These are phyloP conservation scores for Cucurbita ficifolia DNA, from an alignment of 306 rosid species.

Conservation along the genomic window DNA sequence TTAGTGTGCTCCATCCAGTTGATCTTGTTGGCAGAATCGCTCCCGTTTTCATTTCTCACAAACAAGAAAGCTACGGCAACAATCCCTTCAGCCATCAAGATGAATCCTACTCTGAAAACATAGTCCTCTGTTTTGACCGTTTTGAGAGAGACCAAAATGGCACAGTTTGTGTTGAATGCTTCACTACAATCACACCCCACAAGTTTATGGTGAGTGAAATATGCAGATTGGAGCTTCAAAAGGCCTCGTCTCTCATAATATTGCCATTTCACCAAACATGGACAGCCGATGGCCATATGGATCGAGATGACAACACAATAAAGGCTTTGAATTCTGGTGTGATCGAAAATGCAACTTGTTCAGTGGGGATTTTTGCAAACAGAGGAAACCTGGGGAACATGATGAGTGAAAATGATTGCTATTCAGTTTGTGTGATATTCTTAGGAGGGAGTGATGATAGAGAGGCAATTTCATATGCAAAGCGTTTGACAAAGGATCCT, in stretches of 20 bases:
- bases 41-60: constrained; percentile 38
- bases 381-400: neutral
- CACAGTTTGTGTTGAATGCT: constrained; percentile 15
- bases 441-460: constrained; percentile 59
- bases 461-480: constrained; percentile 36
- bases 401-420: neutral
- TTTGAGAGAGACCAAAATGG: constrained; percentile 18
- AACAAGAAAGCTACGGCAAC: constrained; percentile 3
- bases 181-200: constrained; percentile 28
- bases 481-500: constrained; percentile 28
- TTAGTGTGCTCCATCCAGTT: constrained; percentile 33
- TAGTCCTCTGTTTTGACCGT: constrained; percentile 16
- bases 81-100: neutral
- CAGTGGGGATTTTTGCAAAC: neutral
- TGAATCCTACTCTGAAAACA: neutral
- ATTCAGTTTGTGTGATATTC: constrained; percentile 30
- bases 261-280: constrained; percentile 13
- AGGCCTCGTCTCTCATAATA: constrained; percentile 24
- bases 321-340: neutral
- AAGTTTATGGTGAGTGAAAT: constrained; percentile 48
- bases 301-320: neutral
- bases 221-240: constrained; percentile 30
- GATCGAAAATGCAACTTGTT: neutral
- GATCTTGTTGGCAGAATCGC: constrained; percentile 44
- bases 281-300: neutral